Base-by-base conservation (phyloP, 2,329 filamentous ascomycete species). In the Alternaria triticimaculans region DNA sequence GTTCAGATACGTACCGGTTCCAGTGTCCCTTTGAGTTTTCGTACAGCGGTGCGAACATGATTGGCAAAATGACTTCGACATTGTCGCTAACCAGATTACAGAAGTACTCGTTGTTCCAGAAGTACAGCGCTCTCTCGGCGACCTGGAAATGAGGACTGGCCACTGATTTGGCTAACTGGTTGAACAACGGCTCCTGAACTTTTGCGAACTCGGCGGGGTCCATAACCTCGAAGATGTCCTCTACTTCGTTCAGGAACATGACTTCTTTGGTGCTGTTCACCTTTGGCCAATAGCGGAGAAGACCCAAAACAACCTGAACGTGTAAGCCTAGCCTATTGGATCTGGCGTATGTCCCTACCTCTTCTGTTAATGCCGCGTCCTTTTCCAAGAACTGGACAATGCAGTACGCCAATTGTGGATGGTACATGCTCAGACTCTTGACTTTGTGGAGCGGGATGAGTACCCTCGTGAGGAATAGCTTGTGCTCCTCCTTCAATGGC, bases 91-190 rank as follows among this genome's bases (percentile, higher is more conserved):
- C 96, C 63, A 99, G 86, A 78, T 98, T 99, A 86, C 96, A 99
- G 83, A 99, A 99, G 81, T 99, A 99, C 81, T 99, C 96, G 78
- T 99, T 99, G 86, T 99, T 99, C 96, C 96, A 99, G 84, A 99
- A 99, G 83, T 99, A 99, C 26, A 99, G 87, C 6, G 96, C 96
- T 70, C 96, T 90, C 83, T 99, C 96, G 18, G 96, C 96, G 62
- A 99, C 96, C 85, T 99, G 96, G 84, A 99, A 99, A 82, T 99
- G 96, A 53, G 96, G 96, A 78, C 96, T 99, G 54, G 96, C 95
- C 45, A 99, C 96, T 3, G 96, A 98, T 81, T 98, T 99, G 69
- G 96, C 94, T 69, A 99, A 86, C 80, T 99, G 96, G 74, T 97
- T 94, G 86, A 99, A 99, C 43, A 99, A 84, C 53, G 96, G 95